Base-by-base conservation (phyloP, 495 filamentous ascomycete species). In the Penicillium cataractarum region DNA sequence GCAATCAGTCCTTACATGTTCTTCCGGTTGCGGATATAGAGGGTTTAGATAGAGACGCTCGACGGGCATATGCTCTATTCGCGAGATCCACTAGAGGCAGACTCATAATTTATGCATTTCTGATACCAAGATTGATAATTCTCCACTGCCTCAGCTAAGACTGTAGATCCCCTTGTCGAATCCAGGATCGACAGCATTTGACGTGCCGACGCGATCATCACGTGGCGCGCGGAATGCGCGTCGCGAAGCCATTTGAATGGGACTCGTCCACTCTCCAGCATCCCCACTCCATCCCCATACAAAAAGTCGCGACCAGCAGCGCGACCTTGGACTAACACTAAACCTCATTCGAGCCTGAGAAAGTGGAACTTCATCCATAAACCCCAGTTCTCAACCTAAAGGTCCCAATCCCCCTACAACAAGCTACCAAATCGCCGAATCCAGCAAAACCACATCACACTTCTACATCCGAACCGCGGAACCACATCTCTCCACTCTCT, bases 381-480 rank as follows among this genome's bases (percentile, higher is more conserved):
- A 29, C 39, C 31, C 27, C 44, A 56, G 21, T 49, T 26, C 39
- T 44, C 17, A 13, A 32, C 42, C 22, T 12, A 27, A 13, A 33
- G 10, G 21, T 21, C 19, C 17, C 49, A 2, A 39, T 27, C 15
- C 35, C 10, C 35, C 13, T n/a, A 37, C 15, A 5, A 31, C 19
- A 27, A 27, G 24, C 13, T 49, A 1, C 5, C 5, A 27, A 46
- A 33, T 29, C 49, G 35, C 55, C 68, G 63, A 51, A 63, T 57
- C 51, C 24, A 57, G 63, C 10, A 24, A 65, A 65, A 58, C 55
- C 26, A 62, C 55, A 68, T 58, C 69, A 62, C 40, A 62, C 49
- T 65, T 65, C 69, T 60, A 57, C 53, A 64, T 64, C 62, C 67
- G 70, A 66, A 59, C 64, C 67, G 65, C 63, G 63, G 62, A 64